phyloP scores from a whole-genome alignment of 2,329 filamentous ascomycete genomes.

The Arthrobotrys entomopaga region DNA sequence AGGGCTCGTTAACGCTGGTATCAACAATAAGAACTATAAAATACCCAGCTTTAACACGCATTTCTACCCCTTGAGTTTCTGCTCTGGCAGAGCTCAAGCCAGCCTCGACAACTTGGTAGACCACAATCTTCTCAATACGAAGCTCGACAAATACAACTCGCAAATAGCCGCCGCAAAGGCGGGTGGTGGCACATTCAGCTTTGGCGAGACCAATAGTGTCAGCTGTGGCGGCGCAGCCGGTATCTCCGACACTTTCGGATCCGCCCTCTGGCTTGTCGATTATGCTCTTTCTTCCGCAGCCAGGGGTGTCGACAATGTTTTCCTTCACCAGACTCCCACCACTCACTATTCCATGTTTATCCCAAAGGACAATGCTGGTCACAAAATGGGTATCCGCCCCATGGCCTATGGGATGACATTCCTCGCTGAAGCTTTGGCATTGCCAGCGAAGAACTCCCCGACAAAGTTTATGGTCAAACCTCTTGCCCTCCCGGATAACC shows the following conservation, averaged over 20 bases:
- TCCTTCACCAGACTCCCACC: conserved; percentile 59
- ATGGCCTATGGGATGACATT: conserved; percentile 41
- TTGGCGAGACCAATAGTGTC: conserved; percentile 64
- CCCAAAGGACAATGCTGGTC: not conserved
- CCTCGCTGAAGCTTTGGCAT: conserved; percentile 38
- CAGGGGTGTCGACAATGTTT: conserved; percentile 61
- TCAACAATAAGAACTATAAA: conserved; percentile 31
- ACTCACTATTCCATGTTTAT: conserved; percentile 44
- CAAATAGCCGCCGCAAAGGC: conserved; percentile 51
- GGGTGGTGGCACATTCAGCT: conserved; percentile 55
- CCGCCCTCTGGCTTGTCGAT: conserved; percentile 63
- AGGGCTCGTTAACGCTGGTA: conserved; percentile 11
- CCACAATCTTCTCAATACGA: conserved; percentile 42
- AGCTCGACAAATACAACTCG: conserved; percentile 58
- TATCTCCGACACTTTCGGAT: conserved; percentile 63
- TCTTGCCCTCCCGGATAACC: conserved; percentile 10
- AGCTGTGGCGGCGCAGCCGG: conserved; percentile 62
- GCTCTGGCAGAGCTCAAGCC: conserved; percentile 1
- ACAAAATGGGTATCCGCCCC: conserved; percentile 22
- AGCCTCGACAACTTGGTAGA: conserved; percentile 30
- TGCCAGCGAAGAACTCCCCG: conserved; percentile 26
- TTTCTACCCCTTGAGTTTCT: conserved; percentile 45
- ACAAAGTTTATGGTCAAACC: conserved; percentile 40
- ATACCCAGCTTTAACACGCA: conserved; percentile 40
- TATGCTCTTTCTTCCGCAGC: conserved; percentile 62